Evolutionary conservation across 129 eudicot species (phyloP), one percentile per base, ranked within the genome.

Genomic region (Solidago caesia): DNA sequence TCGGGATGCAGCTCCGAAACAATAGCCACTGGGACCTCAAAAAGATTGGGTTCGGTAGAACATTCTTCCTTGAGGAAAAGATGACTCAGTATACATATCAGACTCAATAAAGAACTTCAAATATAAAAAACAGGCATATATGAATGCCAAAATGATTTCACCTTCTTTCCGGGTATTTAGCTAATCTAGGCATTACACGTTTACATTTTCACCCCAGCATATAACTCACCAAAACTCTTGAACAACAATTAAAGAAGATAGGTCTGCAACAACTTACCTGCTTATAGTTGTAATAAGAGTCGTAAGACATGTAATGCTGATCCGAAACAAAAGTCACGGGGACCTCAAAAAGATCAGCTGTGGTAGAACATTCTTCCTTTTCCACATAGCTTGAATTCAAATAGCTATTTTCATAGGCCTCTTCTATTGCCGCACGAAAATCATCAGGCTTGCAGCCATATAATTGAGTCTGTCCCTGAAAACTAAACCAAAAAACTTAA

Each of bases 401-500:
- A 68, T 63, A 79, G 26, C 89, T 97, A 71, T 82, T 75, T 76
- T 94, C 90, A 71, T 80, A 45, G 4, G 98, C 98, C 87, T 94
- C 97, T 81, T 94, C 96, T 85, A 94, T 88, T 57, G 98, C 97
- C 75, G 49, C 53, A 44, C 65, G 82, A 70, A 90, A 94, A 75
- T 91, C 97, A 51, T 72, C 83, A 33, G 93, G 97, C 75, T 82
- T 90, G 86, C 90, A 85, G 12, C 96, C 96, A 39, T 86, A 78
- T 83, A 94, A 82, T 58, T 90, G 84, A 46, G 96, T 94, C 82
- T 90, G 98, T 80, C 88, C 96, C 72, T 77, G 96, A 42, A 90
- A 94, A 55, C 97, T 94, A 83, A 70, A 68, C 73, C 81, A 15
- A 41, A 33, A 14, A 25, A 25, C 12, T 45, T 72, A 26, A 25